These are phyloP conservation scores for bread wheat (Triticum aestivum) DNA, from an alignment of 176 grass and related monocot species.

Conservation along the genomic window IWGSC_CS_RefSeq_v2.1 NC_057802.1:379785126-379785625, in stretches of 20 bases:
- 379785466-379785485: neutral
- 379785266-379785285: conserved; percentile 2
- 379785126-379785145: neutral
- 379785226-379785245: neutral
- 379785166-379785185: neutral
- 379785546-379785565: neutral
- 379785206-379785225: no score
- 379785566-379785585: neutral
- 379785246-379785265: neutral
- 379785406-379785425: neutral
- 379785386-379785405: neutral
- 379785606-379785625: conserved; percentile 1
- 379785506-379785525: neutral
- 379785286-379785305: neutral
- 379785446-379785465: neutral
- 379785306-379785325: neutral
- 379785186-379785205: conserved; percentile 17
- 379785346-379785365: neutral
- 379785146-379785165: neutral
- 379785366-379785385: neutral
- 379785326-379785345: neutral
- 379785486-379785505: neutral
- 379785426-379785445: neutral
- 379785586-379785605: neutral
- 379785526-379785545: neutral